Evolutionary conservation across 2,329 filamentous ascomycete genomes (phyloP), one percentile per base, ranked within the genome.

Genomic region (Achaetomium macrosporum): DNA sequence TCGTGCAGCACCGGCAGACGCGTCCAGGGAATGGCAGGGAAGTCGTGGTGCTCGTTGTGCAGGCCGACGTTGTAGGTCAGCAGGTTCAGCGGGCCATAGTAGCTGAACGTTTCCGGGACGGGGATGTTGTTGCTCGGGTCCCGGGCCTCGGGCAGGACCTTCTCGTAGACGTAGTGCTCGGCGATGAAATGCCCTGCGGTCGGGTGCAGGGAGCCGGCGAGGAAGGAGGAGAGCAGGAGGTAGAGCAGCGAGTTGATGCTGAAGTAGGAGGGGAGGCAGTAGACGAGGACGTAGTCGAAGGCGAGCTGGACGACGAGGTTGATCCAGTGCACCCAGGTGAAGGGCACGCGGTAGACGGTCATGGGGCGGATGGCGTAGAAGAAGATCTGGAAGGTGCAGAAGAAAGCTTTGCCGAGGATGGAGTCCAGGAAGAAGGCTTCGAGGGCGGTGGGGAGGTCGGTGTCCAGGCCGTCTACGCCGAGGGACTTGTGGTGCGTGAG

Each of bases 1-100:
- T 82, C 73, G 65, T 91, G 83, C 50, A 99, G 76, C 65, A 77
- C 78, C 50, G 85, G 87, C 37, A 99, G 78, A 31, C 87, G 79
- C 10, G 90, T 96, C 93, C 93, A 99, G 0, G 93, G 92, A 43
- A 99, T 82, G 44, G 93, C 93, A 11, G 93, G 93, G 73, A 99
- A 99, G 71, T 99, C 93, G 70, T 99, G 93, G 72, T 99, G 93
- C 76, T 99, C 93, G 68, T 99, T 99, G 76, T 99, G 93, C 65
- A 96, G 75, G 49, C 93, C 93, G 42, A 99, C 93, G 64, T 99
- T 99, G 77, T 97, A 99, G 1, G 91, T 96, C 46, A 99, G 73
- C 64, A 90, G 72, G 73, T 99, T 99, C 59, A 97, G 79, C 0
- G 87, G 82, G 0, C 93, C 93, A 68, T 99, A 99, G 79, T 99